Evolutionary conservation across 768 basidiomycete genomes (phyloP), one percentile per base, ranked within the genome.

Genomic region (Xerocomellus chrysenteron): DNA sequence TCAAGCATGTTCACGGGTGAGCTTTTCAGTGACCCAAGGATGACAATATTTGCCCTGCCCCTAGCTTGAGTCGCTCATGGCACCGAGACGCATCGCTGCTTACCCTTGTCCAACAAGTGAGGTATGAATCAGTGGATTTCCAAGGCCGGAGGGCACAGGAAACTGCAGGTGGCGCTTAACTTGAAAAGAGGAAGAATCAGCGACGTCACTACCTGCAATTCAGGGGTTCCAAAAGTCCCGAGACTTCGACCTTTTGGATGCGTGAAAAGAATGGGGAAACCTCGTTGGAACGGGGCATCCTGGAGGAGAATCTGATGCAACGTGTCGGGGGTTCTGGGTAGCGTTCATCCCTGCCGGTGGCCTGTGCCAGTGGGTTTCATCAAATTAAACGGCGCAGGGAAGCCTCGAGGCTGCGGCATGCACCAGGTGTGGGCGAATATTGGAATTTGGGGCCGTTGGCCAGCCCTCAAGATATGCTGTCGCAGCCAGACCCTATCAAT

Each of bases 1-100:
- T 21, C 21, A 8, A 79, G 52, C 67, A 78, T 67, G 59, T 79
- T 80, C 41, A 78, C 57, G 35, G 76, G 64, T 8, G 74, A 73
- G 60, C 78, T 76, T 56, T 78, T 79, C 9, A 68, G 52, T 17
- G 66, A 59, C 19, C 67, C 68, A 30, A 69, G 56, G 47, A 68
- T 21, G 52, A 68, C 21, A 2, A 69, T 52, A 14, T 60, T 63
- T 44, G 40, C 30, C 41, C 59, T 58, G 30, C 2, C 24, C 28
- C 19, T 16, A 12, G n/a, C n/a, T 17, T 55, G 51, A 59, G 55
- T 52, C 43, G 37, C 24, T 12, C 30, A 17, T 30, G 40, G 39
- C 2, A 30, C n/a, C 32, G 24, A 43, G 59, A 55, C 21, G 9
- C 12, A 8, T 33, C 5, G 43, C 40, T 21, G 41, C 64, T 55